Base-by-base conservation (phyloP, 2,329 filamentous ascomycete genomes). In the Ophiosphaerella korrae region DNA sequence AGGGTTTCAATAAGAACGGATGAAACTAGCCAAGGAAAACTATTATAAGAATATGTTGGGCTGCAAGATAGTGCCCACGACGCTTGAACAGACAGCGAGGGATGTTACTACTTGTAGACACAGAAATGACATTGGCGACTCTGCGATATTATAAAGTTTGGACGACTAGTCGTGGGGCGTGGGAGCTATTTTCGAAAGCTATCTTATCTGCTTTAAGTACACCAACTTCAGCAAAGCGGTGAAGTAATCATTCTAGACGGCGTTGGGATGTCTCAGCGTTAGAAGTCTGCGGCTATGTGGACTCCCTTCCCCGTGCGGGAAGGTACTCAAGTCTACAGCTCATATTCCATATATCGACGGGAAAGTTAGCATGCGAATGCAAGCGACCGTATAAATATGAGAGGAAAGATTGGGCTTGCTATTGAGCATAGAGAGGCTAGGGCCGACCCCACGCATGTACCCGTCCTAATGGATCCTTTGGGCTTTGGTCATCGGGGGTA, bases 231-330 rank as follows among this genome's bases (percentile, higher is more conserved):
- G 44, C 51, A 36, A 41, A 48, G 55, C 52, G 53, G 57, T 59
- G 54, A 56, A 57, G 23, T 34, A 18, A 35, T 14, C 49, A 45
- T 16, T 50, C 42, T 42, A 52, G 55, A 55, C 48, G 52, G 53
- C 23, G n/a, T 42, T 36, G 31, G 34, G 24, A 40, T 32, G 38
- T 18, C 23, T 48, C 24, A 48, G 43, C 46, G 38, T 42, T 42
- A 50, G n/a, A 43, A 32, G 47, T 35, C 29, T 41, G 41, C 14
- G 41, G 46, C 8, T 46, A 55, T 58, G 54, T 46, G 34, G 44
- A 32, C 39, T 52, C 38, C 54, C 43, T 54, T 55, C 48, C 53
- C 48, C 55, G 48, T 39, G 42, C 54, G 57, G 41, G 43, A n/a
- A 50, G 34, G 39, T 37, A 43, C 34, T 52, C 14, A 40, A 35